These are phyloP conservation scores for Claviceps paspali DNA, from an alignment of 2,329 filamentous ascomycete genomes.

Conservation along the genomic window DNA sequence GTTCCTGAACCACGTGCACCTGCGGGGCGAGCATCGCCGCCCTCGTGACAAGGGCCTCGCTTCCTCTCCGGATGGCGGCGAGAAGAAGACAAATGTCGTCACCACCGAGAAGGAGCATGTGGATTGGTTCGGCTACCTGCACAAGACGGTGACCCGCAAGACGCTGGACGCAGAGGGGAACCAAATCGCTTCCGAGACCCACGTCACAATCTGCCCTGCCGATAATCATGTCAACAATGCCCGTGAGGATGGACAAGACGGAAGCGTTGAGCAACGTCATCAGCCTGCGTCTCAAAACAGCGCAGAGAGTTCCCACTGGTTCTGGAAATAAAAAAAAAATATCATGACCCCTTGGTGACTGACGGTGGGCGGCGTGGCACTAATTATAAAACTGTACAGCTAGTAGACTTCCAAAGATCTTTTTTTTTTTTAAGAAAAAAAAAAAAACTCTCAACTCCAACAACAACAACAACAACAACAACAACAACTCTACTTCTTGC, in stretches of 20 bases:
- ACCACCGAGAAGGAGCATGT: constrained; percentile 24
- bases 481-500: constrained; percentile 4
- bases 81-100: constrained; percentile 19
- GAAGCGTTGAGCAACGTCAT: background rate
- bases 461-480: no score
- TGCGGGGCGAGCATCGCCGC: constrained; percentile 6
- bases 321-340: constrained; percentile 23
- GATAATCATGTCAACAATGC: constrained; percentile 9
- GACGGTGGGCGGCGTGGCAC: no score
- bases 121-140: constrained; percentile 27
- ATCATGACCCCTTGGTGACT: no score
- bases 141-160: constrained; percentile 25
- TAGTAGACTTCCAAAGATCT: no score
- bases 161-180: constrained; percentile 26
- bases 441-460: no score
- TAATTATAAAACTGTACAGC: no score
- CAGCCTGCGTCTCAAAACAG: background rate
- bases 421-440: no score
- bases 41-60: constrained; percentile 4
- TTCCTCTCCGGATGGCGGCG: constrained; percentile 5
- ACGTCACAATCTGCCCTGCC: constrained; percentile 17
- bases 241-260: constrained; percentile 5
- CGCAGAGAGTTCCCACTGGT: constrained; percentile 21
- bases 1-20: constrained; percentile 21
- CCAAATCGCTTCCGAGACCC: constrained; percentile 23